Evolutionary conservation across 1,139 yeast species (phyloP).

Genomic region (Taiozyma onychis): DNA sequence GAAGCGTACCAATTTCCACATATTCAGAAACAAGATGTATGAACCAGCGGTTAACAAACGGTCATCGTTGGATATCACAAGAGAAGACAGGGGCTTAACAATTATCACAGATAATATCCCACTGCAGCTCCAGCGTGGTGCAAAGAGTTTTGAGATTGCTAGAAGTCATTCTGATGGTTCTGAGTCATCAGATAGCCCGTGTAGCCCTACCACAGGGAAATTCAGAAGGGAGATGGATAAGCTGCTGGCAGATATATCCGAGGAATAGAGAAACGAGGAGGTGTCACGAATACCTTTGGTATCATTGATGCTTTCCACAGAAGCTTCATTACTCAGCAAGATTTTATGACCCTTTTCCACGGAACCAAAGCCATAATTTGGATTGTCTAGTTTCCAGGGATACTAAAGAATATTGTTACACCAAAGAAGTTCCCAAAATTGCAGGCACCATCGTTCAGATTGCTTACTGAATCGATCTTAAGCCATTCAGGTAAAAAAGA

Average conservation of each 20-base stretch:
- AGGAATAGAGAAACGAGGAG: background rate
- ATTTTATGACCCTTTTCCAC: too few relatives aligned
- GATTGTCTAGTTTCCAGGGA: too few relatives aligned
- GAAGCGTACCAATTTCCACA: constrained; percentile 35
- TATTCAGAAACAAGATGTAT: constrained; percentile 36
- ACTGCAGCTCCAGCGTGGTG: constrained; percentile 12
- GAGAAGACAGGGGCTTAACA: constrained; percentile 6
- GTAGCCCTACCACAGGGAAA: background rate
- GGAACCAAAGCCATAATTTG: too few relatives aligned
- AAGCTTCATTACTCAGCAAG: background rate
- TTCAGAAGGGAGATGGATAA: background rate
- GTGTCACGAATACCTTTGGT: background rate
- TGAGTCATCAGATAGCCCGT: background rate
- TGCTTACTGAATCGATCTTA: too few relatives aligned
- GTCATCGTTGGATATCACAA: constrained; percentile 18
- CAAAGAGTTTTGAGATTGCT: constrained; percentile 22
- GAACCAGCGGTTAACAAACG: constrained; percentile 28
- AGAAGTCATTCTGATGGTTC: constrained; percentile 4
- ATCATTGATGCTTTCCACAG: background rate
- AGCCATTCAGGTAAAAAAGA: too few relatives aligned
- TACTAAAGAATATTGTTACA: too few relatives aligned
- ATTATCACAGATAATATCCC: constrained; percentile 6
- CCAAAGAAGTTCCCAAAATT: too few relatives aligned
- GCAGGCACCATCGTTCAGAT: too few relatives aligned
- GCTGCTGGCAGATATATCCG: constrained; percentile 6